Conservation (phyloP, 306 rosid genomes). For the Gillenia trifoliata region DNA sequence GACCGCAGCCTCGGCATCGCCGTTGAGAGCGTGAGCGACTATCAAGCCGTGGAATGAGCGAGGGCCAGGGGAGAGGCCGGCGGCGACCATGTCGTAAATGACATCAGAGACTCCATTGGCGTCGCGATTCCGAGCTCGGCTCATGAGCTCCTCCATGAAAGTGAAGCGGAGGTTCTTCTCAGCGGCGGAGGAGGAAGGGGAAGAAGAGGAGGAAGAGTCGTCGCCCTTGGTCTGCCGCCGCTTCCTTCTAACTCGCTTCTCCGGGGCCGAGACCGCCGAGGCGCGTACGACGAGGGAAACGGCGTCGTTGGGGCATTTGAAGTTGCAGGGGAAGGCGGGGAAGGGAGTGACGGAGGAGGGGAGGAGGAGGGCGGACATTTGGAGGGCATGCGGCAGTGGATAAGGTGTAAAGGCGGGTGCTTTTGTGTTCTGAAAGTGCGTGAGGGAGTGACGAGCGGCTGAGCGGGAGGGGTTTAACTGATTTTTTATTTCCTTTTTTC, state of each 20-base stretch:
- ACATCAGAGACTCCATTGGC: slow-evolving; percentile 61
- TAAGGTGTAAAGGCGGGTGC: slow-evolving; percentile 11
- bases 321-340: slow-evolving; percentile 5
- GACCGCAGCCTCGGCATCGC: slow-evolving; percentile 75
- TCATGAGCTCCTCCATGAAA: slow-evolving; percentile 98
- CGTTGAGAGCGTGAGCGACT: slow-evolving; percentile 69
- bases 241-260: slow-evolving; percentile 52
- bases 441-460: neutral
- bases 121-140: slow-evolving; percentile 67
- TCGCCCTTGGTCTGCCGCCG: slow-evolving; percentile 53
- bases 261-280: slow-evolving; percentile 49
- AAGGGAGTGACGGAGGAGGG: neutral
- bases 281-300: slow-evolving; percentile 30
- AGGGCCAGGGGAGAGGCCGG: slow-evolving; percentile 88
- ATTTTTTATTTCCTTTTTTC: neutral
- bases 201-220: slow-evolving; percentile 20
- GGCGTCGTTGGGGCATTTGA: slow-evolving; percentile 18
- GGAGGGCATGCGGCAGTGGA: slow-evolving; percentile 12
- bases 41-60: slow-evolving; percentile 87
- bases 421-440: too few species aligned
- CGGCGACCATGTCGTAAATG: slow-evolving; percentile 91
- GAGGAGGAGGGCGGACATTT: slow-evolving; percentile 23
- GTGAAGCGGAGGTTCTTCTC: slow-evolving; percentile 77
- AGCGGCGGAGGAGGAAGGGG: slow-evolving; percentile 24
- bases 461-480: slow-evolving; percentile 7